Percentiles rank a stretch among this genome's conserved stretches.
These are phyloP conservation scores for Citrus mangshanensis DNA, from an alignment of 345 rosid genomes.

Conservation along the genomic window DNA sequence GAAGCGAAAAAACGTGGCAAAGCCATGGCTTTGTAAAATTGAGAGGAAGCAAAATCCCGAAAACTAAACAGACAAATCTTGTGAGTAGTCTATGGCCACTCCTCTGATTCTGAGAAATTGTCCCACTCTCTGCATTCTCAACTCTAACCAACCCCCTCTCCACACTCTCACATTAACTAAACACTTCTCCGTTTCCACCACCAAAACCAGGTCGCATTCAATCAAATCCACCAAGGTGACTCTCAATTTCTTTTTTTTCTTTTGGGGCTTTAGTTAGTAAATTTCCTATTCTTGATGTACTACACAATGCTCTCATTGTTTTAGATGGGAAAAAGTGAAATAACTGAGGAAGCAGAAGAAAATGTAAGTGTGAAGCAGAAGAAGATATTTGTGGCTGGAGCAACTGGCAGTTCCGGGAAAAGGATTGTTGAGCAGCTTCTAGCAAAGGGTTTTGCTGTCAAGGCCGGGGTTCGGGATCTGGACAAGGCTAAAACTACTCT, in stretches of 20 bases:
- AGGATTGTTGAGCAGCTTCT: conserved; percentile 78
- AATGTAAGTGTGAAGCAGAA: conserved; percentile 25
- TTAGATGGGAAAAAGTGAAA: conserved; percentile 62
- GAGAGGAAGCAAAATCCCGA: not conserved
- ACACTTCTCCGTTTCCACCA: conserved; percentile 13
- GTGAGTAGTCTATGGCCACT: conserved; percentile 36
- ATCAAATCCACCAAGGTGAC: conserved; percentile 31
- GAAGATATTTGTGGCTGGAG: conserved; percentile 90
- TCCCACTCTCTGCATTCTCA: not conserved
- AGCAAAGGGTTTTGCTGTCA: conserved; percentile 76
- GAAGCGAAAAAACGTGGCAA: conserved; percentile 8
- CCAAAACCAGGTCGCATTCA: conserved; percentile 24
- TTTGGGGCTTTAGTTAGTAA: not conserved
- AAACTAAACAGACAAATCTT: not conserved
- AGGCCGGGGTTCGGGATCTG: conserved; percentile 81
- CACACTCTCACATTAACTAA: conserved; percentile 14
- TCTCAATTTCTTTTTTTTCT: not conserved
- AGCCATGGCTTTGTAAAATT: not conserved
- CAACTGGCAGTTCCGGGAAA: conserved; percentile 81
- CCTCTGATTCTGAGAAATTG: conserved; percentile 30
- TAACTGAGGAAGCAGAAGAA: conserved; percentile 34
- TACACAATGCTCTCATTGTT: not conserved
- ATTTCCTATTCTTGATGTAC: not conserved
- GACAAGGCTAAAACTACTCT: conserved; percentile 65
- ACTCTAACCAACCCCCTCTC: not conserved